Evolutionary conservation across 1,284 basidiomycete species (phyloP), one percentile per base, ranked within the genome.

Genomic region (Sporisorium sorghi): DNA sequence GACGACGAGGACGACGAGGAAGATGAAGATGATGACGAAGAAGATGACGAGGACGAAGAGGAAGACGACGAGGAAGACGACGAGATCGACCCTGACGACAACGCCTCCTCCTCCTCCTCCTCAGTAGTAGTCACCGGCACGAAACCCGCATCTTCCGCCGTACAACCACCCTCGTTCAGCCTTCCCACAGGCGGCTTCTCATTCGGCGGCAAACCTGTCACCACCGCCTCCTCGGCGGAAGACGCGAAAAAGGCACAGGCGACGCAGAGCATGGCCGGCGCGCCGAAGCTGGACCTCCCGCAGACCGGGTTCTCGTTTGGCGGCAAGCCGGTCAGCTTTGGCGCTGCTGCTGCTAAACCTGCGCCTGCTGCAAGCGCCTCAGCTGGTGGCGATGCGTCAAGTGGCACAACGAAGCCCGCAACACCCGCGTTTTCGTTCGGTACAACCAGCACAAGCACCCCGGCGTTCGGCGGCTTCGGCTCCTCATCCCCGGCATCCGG

Each of bases 161-260:
- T 40, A 46, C 57, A 68, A 28, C 53, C 71, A 17, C 65, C 71
- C 2, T 59, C 58, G 5, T 75, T 75, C 53, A 54, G 58, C 11
- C 59, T 75, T 2, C 72, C 72, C 3, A 42, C 56, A 14, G 63
- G 63, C 26, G 72, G 72, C 40, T 75, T 75, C 35, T 67, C 72
- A 1, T 75, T 75, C 32, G 60, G 63, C n/a, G 72, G 72, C 32
- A 75, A 70, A 43, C 56, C 63, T 11, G 28, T 75, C 21, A 42
- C 12, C 30, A 42, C 30, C 10, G 23, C 33, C 30, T 42, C 53
- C 1, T 40, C 57, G 2, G 44, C 52, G 0, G 61, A 68, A 35
- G 71, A 73, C 61, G 48, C 64, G 15, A 28, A 33, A 19, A 73
- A 73, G 32, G 51, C 71, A 12, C 61, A 73, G 21, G 71, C 71